phyloP scores from a whole-genome alignment of 108 stramenopile species.

The Mayamaea pseudoterrestris region DNA sequence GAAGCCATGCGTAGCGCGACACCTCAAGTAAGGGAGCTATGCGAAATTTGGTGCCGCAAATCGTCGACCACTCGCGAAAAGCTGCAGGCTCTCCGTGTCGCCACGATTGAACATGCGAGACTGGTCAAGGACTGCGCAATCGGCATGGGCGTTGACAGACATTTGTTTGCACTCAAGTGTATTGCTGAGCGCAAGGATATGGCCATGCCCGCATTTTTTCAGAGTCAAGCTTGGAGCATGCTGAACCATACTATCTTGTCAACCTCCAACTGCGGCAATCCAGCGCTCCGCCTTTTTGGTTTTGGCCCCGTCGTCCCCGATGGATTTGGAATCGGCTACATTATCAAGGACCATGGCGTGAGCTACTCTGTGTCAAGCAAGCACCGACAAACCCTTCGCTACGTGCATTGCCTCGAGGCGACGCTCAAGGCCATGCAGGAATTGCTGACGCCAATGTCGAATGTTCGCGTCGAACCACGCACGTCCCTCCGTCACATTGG shows the following conservation, averaged over 20 bases:
- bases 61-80: constrained; percentile 34
- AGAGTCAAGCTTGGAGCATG: constrained; percentile 42
- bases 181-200: constrained; percentile 58
- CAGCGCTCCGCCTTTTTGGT: constrained; percentile 67
- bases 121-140: constrained; percentile 47
- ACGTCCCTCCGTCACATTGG: constrained; percentile 4
- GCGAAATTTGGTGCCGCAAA: constrained; percentile 30
- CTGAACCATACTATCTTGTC: constrained; percentile 77
- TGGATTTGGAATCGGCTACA: constrained; percentile 78
- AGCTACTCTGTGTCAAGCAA: constrained; percentile 67
- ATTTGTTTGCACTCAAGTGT: constrained; percentile 71
- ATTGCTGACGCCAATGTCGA: constrained; percentile 7
- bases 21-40: constrained; percentile 42
- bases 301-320: constrained; percentile 73
- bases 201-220: constrained; percentile 56
- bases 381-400: constrained; percentile 71
- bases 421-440: constrained; percentile 12
- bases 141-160: constrained; percentile 71
- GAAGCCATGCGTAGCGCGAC: constrained; percentile 79
- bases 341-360: constrained; percentile 66
- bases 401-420: constrained; percentile 39
- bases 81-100: constrained; percentile 36
- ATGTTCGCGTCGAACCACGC: constrained; percentile 5
- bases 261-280: constrained; percentile 84
- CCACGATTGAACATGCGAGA: constrained; percentile 47